Evolutionary conservation across 768 basidiomycete genomes (phyloP).

Genomic region (Coprinopsis marcescibilis): DNA sequence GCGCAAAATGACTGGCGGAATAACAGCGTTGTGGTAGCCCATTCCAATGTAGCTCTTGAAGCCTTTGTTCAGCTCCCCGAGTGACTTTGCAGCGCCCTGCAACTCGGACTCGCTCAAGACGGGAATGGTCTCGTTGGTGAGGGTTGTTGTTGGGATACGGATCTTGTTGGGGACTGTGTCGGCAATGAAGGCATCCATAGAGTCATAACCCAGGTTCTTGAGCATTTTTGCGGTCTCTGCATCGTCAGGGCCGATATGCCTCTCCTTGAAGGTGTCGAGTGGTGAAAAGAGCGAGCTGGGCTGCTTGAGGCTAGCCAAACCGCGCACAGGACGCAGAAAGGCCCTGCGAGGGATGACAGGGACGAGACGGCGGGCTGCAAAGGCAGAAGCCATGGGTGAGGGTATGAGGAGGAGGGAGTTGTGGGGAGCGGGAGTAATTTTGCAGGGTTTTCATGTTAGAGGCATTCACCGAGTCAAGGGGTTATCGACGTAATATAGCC

Average conservation of each 20-base stretch:
- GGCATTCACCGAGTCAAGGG: conserved; percentile 55
- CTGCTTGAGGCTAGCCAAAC: conserved; percentile 57
- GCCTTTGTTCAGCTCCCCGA: conserved; percentile 74
- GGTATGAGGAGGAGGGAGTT: conserved; percentile 11
- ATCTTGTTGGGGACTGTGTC: conserved; percentile 81
- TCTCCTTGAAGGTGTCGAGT: conserved; percentile 83
- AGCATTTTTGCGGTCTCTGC: conserved; percentile 83
- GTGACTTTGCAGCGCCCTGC: conserved; percentile 60
- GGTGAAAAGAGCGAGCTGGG: conserved; percentile 70
- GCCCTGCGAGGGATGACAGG: conserved; percentile 17
- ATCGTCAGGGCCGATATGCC: conserved; percentile 90
- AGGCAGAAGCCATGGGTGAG: conserved; percentile 20
- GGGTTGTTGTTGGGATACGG: conserved; percentile 52
- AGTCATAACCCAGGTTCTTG: conserved; percentile 70
- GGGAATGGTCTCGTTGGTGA: conserved; percentile 66
- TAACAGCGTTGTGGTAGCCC: conserved; percentile 94
- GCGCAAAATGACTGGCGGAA: conserved; percentile 91
- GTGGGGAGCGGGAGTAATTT: conserved; percentile 18
- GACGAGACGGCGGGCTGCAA: conserved; percentile 16
- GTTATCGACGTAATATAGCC: conserved; percentile 23
- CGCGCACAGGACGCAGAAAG: conserved; percentile 23
- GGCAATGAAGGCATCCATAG: conserved; percentile 83
- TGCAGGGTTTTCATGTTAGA: conserved; percentile 17
- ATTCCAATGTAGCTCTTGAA: conserved; percentile 96
- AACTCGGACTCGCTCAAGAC: conserved; percentile 86